Evolutionary conservation across 768 basidiomycete genomes (phyloP).

Genomic region (Rhizopogon roseolus): DNA sequence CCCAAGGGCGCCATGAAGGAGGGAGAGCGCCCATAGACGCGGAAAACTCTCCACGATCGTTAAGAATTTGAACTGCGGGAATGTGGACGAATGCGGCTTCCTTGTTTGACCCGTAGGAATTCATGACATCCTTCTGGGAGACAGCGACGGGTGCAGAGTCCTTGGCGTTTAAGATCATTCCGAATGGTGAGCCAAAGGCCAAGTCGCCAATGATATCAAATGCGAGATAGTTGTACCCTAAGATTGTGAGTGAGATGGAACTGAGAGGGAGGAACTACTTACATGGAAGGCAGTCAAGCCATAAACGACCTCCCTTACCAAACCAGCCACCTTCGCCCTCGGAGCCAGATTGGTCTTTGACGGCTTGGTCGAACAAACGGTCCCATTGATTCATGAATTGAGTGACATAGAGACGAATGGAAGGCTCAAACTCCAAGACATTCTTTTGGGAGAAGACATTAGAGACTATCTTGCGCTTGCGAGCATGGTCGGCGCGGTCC

Average conservation of each 20-base stretch:
- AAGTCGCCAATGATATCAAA: conserved; percentile 85
- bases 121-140: conserved; percentile 49
- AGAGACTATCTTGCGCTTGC: conserved; percentile 89
- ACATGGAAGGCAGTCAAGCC: conserved; percentile 75
- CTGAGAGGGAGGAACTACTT: background rate
- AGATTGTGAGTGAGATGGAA: conserved; percentile 6
- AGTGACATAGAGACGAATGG: conserved; percentile 57
- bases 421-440: conserved; percentile 83
- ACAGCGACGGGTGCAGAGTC: conserved; percentile 70
- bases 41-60: conserved; percentile 83
- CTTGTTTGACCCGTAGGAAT: conserved; percentile 44
- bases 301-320: conserved; percentile 58
- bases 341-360: conserved; percentile 48
- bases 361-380: conserved; percentile 49
- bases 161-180: conserved; percentile 73
- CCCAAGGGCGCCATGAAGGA: conserved; percentile 62
- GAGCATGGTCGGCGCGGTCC: conserved; percentile 70
- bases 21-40: conserved; percentile 81
- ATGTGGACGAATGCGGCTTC: conserved; percentile 50
- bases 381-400: conserved; percentile 75
- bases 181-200: conserved; percentile 84
- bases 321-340: conserved; percentile 63
- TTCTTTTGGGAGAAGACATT: conserved; percentile 83
- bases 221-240: conserved; percentile 58
- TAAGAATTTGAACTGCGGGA: conserved; percentile 81